These are phyloP conservation scores for Phytophthora multivora DNA, from an alignment of 352 stramenopile species.

Conservation along the genomic window DNA sequence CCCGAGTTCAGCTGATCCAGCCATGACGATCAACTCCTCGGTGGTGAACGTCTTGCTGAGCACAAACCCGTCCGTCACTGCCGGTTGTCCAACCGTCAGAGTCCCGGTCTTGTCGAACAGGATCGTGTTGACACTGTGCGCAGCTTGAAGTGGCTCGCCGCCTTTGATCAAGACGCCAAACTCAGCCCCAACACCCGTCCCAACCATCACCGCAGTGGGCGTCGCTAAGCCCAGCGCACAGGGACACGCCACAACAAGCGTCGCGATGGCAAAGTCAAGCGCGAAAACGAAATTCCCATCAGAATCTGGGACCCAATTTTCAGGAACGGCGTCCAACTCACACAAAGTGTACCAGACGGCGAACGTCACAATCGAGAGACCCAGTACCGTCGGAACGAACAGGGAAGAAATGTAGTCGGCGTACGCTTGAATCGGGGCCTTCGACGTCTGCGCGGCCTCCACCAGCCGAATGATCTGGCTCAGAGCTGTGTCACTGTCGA, in stretches of 20 bases:
- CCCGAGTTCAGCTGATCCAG: slow-evolving; percentile 88
- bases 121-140: slow-evolving; percentile 92
- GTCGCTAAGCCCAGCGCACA: slow-evolving; percentile 98
- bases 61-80: slow-evolving; percentile 77
- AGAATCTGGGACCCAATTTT: slow-evolving; percentile 60
- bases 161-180: slow-evolving; percentile 98
- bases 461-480: slow-evolving; percentile 98
- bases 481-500: slow-evolving; percentile 92
- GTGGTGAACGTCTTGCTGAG: slow-evolving; percentile 60
- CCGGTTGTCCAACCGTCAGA: slow-evolving; percentile 90
- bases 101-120: slow-evolving; percentile 99
- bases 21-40: slow-evolving; percentile 75
- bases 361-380: slow-evolving; percentile 93
- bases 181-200: slow-evolving; percentile 95
- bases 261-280: slow-evolving; percentile 97
- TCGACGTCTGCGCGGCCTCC: slow-evolving; percentile 97
- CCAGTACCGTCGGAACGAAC: slow-evolving; percentile 95
- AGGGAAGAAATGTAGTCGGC: slow-evolving; percentile 94
- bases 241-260: slow-evolving; percentile 97
- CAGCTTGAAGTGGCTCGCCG: slow-evolving; percentile 88
- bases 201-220: slow-evolving; percentile 97
- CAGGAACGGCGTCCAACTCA: slow-evolving; percentile 53
- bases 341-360: slow-evolving; percentile 92
- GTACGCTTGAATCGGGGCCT: slow-evolving; percentile 97
- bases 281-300: slow-evolving; percentile 90